Conservation (phyloP, 1,284 basidiomycete species). For the Pterulicium gracile region DNA sequence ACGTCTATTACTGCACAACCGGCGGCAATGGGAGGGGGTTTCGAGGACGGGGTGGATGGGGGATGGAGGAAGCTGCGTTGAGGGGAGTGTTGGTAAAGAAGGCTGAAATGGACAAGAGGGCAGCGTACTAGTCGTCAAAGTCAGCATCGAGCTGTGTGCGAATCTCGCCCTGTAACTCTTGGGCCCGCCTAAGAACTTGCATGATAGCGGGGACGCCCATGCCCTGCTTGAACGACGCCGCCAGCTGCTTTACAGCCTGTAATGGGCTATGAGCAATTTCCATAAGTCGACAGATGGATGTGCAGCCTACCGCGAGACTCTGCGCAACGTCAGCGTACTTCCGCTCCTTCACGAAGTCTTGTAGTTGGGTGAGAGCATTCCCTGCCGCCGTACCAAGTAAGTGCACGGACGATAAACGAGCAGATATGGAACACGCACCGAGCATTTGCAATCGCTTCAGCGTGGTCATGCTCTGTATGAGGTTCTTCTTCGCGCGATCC, state of each 20-base stretch:
- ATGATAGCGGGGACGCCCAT: constrained; percentile 67
- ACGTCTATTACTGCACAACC: constrained; percentile 82
- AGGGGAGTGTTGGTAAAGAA: constrained; percentile 6
- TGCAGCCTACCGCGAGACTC: constrained; percentile 67
- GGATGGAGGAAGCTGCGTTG: constrained; percentile 67
- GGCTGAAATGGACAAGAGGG: background rate
- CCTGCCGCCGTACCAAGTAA: constrained; percentile 32
- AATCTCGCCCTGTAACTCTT: constrained; percentile 69
- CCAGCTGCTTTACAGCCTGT: constrained; percentile 83
- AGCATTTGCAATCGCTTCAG: constrained; percentile 91
- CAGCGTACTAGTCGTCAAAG: constrained; percentile 79
- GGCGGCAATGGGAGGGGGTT: constrained; percentile 55
- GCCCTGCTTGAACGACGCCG: constrained; percentile 67
- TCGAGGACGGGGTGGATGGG: constrained; percentile 54
- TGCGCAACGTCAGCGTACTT: constrained; percentile 80
- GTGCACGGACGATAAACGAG: constrained; percentile 1
- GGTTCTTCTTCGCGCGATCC: constrained; percentile 91
- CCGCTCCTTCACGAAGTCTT: constrained; percentile 66
- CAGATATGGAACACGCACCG: constrained; percentile 36
- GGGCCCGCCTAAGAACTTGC: constrained; percentile 67
- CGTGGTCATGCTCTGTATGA: constrained; percentile 82
- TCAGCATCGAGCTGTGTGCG: constrained; percentile 75
- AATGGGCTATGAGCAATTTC: constrained; percentile 8
- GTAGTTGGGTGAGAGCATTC: constrained; percentile 73
- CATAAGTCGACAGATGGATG: constrained; percentile 14